Percentiles rank a stretch among this genome's conserved stretches.
Conservation (phyloP, 345 rosid species). For the Arabidopsis suecica region DNA sequence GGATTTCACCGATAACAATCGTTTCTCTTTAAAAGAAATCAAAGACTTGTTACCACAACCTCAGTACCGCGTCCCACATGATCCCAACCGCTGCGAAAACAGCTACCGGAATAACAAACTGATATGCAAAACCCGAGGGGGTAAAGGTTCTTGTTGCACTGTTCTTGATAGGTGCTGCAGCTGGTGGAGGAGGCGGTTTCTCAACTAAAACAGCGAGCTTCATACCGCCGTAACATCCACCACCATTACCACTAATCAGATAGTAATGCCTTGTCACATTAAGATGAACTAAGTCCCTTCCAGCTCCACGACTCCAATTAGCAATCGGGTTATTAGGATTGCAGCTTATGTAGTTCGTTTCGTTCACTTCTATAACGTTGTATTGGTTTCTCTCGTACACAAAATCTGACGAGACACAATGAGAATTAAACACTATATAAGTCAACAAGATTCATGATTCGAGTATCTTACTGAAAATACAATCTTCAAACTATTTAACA, state of each 20-base stretch:
- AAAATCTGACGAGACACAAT: slow-evolving; percentile 54
- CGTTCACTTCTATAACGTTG: slow-evolving; percentile 88
- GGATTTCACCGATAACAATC: background rate
- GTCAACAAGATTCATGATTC: background rate
- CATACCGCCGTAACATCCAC: slow-evolving; percentile 88
- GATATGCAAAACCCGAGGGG: background rate
- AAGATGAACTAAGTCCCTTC: slow-evolving; percentile 90
- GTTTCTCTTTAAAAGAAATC: background rate
- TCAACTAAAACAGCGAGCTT: slow-evolving; percentile 68
- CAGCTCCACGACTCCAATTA: slow-evolving; percentile 88
- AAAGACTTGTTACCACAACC: slow-evolving; percentile 27
- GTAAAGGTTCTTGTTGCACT: slow-evolving; percentile 13
- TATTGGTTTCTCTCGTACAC: slow-evolving; percentile 91
- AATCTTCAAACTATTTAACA: background rate
- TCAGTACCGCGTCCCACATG: slow-evolving; percentile 21
- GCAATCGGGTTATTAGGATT: slow-evolving; percentile 68
- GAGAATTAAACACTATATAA: background rate
- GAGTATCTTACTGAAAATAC: background rate
- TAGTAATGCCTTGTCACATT: slow-evolving; percentile 77
- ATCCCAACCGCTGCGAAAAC: slow-evolving; percentile 18
- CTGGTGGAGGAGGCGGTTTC: slow-evolving; percentile 78
- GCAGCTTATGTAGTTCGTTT: slow-evolving; percentile 73
- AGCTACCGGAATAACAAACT: slow-evolving; percentile 10
- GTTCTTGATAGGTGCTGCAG: slow-evolving; percentile 51
- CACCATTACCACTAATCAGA: slow-evolving; percentile 83